phyloP scores from a whole-genome alignment of 1,284 basidiomycete species.

The Melampsora occidentalis region DNA sequence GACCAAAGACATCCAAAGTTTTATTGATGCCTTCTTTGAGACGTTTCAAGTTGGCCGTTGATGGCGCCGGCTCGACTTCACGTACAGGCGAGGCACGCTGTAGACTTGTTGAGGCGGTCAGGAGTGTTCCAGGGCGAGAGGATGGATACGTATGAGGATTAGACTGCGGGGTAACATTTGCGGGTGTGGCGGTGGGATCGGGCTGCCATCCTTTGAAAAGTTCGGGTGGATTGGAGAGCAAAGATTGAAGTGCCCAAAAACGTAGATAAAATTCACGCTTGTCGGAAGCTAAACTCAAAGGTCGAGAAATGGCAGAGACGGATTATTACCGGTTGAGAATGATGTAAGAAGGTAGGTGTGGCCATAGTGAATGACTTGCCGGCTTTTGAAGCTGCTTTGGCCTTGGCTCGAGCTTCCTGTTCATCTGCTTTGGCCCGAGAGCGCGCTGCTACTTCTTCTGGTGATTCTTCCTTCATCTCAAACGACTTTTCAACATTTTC shows the following conservation, averaged over 20 bases:
- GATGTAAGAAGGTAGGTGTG: slow-evolving; percentile 8
- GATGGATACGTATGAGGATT: background rate
- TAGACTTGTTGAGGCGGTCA: slow-evolving; percentile 10
- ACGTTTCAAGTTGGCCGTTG: slow-evolving; percentile 54
- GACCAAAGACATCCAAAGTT: slow-evolving; percentile 71
- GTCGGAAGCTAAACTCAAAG: slow-evolving; percentile 17
- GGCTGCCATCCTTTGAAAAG: slow-evolving; percentile 46
- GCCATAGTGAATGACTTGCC: slow-evolving; percentile 12
- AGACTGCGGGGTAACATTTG: slow-evolving; percentile 30
- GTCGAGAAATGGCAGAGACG: background rate
- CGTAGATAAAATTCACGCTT: slow-evolving; percentile 70
- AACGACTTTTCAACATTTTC: background rate
- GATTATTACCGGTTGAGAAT: background rate
- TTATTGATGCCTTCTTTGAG: slow-evolving; percentile 69
- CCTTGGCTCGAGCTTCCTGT: slow-evolving; percentile 25
- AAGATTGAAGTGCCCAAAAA: slow-evolving; percentile 73
- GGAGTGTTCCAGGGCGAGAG: slow-evolving; percentile 40
- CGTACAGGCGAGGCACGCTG: slow-evolving; percentile 63
- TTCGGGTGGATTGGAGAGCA: slow-evolving; percentile 49
- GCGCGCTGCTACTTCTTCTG: slow-evolving; percentile 59
- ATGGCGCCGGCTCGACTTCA: slow-evolving; percentile 45
- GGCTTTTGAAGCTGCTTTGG: slow-evolving; percentile 15
- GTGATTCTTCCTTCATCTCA: slow-evolving; percentile 37
- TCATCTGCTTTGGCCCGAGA: slow-evolving; percentile 18
- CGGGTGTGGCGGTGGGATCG: slow-evolving; percentile 35